Conservation (phyloP, 805 yeast genomes). For the Candida bentonensis region DNA sequence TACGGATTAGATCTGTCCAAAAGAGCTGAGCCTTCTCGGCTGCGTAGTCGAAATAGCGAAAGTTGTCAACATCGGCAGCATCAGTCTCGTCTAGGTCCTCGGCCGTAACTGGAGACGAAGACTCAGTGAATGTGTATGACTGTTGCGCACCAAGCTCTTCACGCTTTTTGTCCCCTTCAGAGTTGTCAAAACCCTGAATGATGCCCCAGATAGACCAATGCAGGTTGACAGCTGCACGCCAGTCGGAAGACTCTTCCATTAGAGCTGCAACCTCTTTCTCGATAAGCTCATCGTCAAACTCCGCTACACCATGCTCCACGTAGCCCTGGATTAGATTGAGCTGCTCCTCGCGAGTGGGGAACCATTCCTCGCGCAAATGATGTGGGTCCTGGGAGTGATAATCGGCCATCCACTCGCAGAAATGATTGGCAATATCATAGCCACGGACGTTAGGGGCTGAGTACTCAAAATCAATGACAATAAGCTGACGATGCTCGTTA, state of each 20-base stretch:
- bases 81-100: conserved; percentile 14
- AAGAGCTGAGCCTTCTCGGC: conserved; percentile 59
- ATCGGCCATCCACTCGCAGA: conserved; percentile 95
- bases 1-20: conserved; percentile 57
- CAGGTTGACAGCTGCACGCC: conserved; percentile 72
- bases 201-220: conserved; percentile 92
- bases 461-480: conserved; percentile 93
- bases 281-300: conserved; percentile 23
- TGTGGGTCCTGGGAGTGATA: conserved; percentile 52
- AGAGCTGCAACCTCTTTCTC: conserved; percentile 36
- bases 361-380: conserved; percentile 38
- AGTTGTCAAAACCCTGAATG: conserved; percentile 52
- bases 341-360: conserved; percentile 58
- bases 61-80: conserved; percentile 25
- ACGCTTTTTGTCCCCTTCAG: conserved; percentile 10
- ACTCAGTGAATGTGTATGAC: conserved; percentile 10
- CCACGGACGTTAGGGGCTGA: conserved; percentile 85
- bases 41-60: conserved; percentile 66
- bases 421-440: conserved; percentile 83
- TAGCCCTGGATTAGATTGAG: conserved; percentile 65
- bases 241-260: conserved; percentile 50
- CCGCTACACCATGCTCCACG: conserved; percentile 33
- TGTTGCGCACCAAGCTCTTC: background rate
- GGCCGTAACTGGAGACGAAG: conserved; percentile 31
- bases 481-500: conserved; percentile 55